Conservation (phyloP, 78 protist genomes). For the Dictyostelium brefeldianum region DNA sequence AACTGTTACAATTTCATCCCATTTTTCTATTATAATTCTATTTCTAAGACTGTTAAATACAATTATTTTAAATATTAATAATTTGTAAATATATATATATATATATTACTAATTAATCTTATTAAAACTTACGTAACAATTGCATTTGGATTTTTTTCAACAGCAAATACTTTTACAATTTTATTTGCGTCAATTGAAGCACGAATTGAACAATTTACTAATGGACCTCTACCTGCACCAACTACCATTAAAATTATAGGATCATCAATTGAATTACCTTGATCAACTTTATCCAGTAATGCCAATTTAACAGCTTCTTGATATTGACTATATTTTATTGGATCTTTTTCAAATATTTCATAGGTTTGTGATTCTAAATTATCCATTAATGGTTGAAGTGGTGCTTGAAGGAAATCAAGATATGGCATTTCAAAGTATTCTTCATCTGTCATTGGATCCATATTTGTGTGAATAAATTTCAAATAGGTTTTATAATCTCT, state of each 20-base stretch:
- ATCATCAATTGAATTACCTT: neutral
- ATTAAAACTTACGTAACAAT: conserved; percentile 84
- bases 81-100: neutral
- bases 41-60: neutral
- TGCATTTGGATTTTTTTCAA: conserved; percentile 99
- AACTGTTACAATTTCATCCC: conserved; percentile 79
- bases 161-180: conserved; percentile 87
- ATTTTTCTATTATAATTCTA: conserved; percentile 11
- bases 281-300: neutral
- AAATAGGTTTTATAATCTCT: conserved; percentile 42
- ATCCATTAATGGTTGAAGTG: conserved; percentile 94
- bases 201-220: conserved; percentile 85
- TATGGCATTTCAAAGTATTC: conserved; percentile 67
- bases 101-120: neutral
- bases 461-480: conserved; percentile 17
- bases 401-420: conserved; percentile 64
- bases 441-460: conserved; percentile 29
- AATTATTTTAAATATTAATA: neutral
- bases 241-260: conserved; percentile 91
- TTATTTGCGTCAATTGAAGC: conserved; percentile 66
- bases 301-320: conserved; percentile 44
- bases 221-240: conserved; percentile 99
- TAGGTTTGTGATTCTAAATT: conserved; percentile 96
- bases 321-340: conserved; percentile 94
- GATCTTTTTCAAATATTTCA: conserved; percentile 97